Evolutionary conservation across 768 basidiomycete genomes (phyloP).

Genomic region (Candolleomyces eurysporus): DNA sequence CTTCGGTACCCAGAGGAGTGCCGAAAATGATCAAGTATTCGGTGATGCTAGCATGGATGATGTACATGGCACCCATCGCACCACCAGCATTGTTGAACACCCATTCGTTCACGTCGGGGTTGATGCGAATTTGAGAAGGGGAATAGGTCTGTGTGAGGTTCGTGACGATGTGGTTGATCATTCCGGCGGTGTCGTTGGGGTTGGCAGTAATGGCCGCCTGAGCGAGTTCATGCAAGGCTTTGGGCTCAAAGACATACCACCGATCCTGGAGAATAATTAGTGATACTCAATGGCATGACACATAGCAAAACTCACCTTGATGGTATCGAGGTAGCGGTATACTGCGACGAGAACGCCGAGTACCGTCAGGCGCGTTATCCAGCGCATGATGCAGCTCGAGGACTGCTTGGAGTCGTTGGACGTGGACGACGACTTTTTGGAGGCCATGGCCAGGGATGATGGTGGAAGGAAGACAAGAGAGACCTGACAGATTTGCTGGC

Average conservation of each 20-base stretch:
- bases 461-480: background rate
- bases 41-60: constrained; percentile 94
- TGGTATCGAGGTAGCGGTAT: constrained; percentile 55
- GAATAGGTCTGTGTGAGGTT: constrained; percentile 79
- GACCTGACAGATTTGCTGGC: background rate
- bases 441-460: background rate
- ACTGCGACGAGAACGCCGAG: constrained; percentile 34
- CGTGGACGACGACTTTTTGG: constrained; percentile 9
- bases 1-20: constrained; percentile 95
- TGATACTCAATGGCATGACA: background rate
- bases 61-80: constrained; percentile 97
- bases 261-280: constrained; percentile 50
- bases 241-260: constrained; percentile 86
- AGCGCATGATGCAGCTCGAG: constrained; percentile 25
- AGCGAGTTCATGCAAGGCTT: constrained; percentile 67
- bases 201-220: constrained; percentile 67
- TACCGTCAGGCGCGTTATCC: constrained; percentile 34
- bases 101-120: constrained; percentile 75
- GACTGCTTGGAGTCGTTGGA: constrained; percentile 5
- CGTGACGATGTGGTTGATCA: constrained; percentile 78
- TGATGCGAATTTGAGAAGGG: constrained; percentile 49
- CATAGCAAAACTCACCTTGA: constrained; percentile 47
- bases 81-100: constrained; percentile 97
- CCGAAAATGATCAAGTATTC: constrained; percentile 98
- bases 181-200: constrained; percentile 62